Conservation (phyloP, 768 basidiomycete genomes). For the Rhodosporidiobolus odoratus region DNA sequence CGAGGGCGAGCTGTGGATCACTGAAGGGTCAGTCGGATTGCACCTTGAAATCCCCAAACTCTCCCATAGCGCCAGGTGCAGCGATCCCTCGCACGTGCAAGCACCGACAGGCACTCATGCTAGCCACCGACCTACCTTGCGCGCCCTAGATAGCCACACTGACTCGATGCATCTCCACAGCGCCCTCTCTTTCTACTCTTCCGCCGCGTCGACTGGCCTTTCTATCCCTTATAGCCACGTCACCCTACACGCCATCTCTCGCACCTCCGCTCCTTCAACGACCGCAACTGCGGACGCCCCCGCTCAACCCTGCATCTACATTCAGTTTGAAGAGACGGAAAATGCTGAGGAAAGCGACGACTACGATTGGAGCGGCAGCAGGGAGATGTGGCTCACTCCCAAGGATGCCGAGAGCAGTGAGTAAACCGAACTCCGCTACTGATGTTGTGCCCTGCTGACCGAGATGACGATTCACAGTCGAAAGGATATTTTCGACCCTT, state of each 20-base stretch:
- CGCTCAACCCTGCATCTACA: constrained; percentile 69
- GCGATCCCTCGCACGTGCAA: too few relatives aligned
- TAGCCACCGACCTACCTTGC: not conserved
- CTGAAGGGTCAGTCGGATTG: constrained; percentile 65
- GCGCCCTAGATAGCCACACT: not conserved
- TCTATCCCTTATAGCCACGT: constrained; percentile 82
- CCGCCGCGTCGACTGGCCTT: constrained; percentile 62
- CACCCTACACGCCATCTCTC: constrained; percentile 86
- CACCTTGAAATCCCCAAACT: too few relatives aligned
- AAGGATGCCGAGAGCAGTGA: constrained; percentile 57
- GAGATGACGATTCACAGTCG: too few relatives aligned
- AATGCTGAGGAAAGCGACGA: constrained; percentile 42
- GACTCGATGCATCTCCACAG: constrained; percentile 47
- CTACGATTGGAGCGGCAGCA: constrained; percentile 45
- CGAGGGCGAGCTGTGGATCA: constrained; percentile 70
- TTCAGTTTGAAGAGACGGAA: constrained; percentile 77
- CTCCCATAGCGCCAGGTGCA: not conserved
- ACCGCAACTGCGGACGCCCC: not conserved
- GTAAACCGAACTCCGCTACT: constrained; percentile 49
- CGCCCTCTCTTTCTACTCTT: constrained; percentile 69
- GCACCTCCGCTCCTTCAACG: constrained; percentile 51
- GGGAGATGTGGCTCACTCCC: constrained; percentile 75
- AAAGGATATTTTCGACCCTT: constrained; percentile 77
- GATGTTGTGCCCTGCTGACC: too few relatives aligned
- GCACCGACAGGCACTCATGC: not conserved